phyloP scores from a whole-genome alignment of 345 rosid species.

The Raphanus sativus region DNA sequence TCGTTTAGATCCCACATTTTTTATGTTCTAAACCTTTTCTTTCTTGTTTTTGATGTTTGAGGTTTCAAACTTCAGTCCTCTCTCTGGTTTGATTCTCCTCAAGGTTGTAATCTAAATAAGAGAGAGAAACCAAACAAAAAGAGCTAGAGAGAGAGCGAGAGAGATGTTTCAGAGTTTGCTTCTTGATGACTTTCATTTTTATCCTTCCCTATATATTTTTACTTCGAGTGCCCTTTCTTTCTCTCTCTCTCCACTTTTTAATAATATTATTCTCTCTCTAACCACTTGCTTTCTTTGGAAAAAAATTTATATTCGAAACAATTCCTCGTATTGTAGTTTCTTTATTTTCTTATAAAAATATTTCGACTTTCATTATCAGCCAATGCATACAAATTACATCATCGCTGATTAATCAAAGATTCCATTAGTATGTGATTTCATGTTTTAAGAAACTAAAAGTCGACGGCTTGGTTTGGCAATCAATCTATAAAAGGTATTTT shows the following conservation, averaged over 20 bases:
- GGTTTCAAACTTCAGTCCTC: constrained; percentile 30
- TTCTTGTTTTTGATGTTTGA: constrained; percentile 37
- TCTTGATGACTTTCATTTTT: constrained; percentile 48
- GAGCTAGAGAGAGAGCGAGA: constrained; percentile 29
- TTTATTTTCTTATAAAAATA: neutral
- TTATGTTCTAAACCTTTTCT: constrained; percentile 12
- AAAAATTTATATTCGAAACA: constrained; percentile 40
- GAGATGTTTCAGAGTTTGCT: constrained; percentile 38
- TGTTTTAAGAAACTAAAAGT: constrained; percentile 37
- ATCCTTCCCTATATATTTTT: constrained; percentile 36
- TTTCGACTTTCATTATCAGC: constrained; percentile 28
- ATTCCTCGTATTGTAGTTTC: constrained; percentile 29
- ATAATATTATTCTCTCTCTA: neutral
- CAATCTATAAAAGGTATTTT: constrained; percentile 28
- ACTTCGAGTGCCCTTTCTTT: constrained; percentile 29
- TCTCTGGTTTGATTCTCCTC: constrained; percentile 41
- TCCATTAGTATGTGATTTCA: constrained; percentile 36
- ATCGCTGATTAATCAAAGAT: constrained; percentile 32
- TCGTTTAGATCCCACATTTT: constrained; percentile 46
- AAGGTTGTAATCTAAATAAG: constrained; percentile 40
- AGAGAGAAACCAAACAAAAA: constrained; percentile 9
- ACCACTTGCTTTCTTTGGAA: constrained; percentile 49
- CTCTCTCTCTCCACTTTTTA: constrained; percentile 8
- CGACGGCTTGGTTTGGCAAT: constrained; percentile 35
- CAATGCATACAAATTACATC: constrained; percentile 21